Conservation (phyloP, 495 filamentous ascomycete species). For the Tuber calosporum region DNA sequence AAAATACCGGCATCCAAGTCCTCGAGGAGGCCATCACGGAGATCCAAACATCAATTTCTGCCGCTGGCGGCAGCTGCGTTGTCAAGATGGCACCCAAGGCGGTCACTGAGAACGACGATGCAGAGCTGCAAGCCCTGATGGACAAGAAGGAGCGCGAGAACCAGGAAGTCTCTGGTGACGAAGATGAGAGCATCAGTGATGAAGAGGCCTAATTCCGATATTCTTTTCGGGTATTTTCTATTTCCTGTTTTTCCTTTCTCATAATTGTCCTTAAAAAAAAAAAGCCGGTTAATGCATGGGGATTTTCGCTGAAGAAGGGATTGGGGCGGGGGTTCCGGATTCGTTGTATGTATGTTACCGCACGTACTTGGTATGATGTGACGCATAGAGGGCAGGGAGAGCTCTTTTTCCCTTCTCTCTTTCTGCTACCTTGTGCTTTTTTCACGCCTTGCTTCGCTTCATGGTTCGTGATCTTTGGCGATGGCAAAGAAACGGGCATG, state of each 20-base stretch:
- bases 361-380: not conserved
- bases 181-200: slow-evolving; percentile 86
- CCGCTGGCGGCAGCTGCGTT: slow-evolving; percentile 65
- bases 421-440: not conserved
- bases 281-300: not conserved
- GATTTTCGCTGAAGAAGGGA: not conserved
- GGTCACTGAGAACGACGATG: slow-evolving; percentile 96
- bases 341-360: not conserved
- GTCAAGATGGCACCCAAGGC: slow-evolving; percentile 98
- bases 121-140: slow-evolving; percentile 93
- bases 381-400: not conserved
- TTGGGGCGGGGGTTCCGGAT: not conserved
- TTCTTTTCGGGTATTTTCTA: not conserved
- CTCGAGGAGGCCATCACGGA: slow-evolving; percentile 81
- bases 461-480: not conserved
- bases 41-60: slow-evolving; percentile 68
- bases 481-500: not conserved
- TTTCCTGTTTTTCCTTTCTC: not conserved
- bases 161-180: slow-evolving; percentile 90
- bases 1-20: slow-evolving; percentile 70
- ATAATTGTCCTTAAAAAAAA: not conserved
- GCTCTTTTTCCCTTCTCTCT: not conserved
- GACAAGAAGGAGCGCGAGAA: slow-evolving; percentile 98
- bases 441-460: not conserved
- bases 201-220: slow-evolving; percentile 49